phyloP scores from a whole-genome alignment of 2,329 filamentous ascomycete species.

The Colletotrichum paranaense region DNA sequence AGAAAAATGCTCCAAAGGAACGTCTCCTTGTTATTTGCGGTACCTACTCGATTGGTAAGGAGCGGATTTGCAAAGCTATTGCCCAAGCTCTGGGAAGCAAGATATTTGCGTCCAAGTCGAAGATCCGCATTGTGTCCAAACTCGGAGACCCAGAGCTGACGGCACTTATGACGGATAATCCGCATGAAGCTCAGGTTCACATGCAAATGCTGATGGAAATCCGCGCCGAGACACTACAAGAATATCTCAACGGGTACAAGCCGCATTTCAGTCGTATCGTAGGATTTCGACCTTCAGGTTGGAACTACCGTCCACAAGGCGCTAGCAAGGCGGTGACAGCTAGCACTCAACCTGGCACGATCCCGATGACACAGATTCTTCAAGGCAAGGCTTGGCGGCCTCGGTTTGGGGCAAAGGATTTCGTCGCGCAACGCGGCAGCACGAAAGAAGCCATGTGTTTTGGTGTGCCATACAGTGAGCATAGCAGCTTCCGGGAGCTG shows the following conservation, averaged over 20 bases:
- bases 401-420: slow-evolving; percentile 76
- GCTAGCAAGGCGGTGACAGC: slow-evolving; percentile 62
- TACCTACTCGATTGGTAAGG: slow-evolving; percentile 98
- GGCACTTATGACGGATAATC: slow-evolving; percentile 81
- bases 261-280: slow-evolving; percentile 88
- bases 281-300: slow-evolving; percentile 92
- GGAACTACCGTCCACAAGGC: slow-evolving; percentile 85
- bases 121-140: slow-evolving; percentile 85
- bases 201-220: slow-evolving; percentile 98
- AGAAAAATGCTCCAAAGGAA: slow-evolving; percentile 49
- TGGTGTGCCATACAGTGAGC: slow-evolving; percentile 95
- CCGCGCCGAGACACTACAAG: slow-evolving; percentile 87
- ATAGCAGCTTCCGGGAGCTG: slow-evolving; percentile 93
- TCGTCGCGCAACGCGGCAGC: slow-evolving; percentile 85
- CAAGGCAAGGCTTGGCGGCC: slow-evolving; percentile 79
- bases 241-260: slow-evolving; percentile 85
- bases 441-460: slow-evolving; percentile 87
- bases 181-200: slow-evolving; percentile 90
- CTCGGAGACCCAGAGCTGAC: slow-evolving; percentile 88
- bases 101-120: slow-evolving; percentile 86
- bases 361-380: slow-evolving; percentile 63
- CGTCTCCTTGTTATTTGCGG: slow-evolving; percentile 92
- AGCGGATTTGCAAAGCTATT: slow-evolving; percentile 93
- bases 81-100: slow-evolving; percentile 87
- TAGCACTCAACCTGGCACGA: slow-evolving; percentile 59